A percentile compares a stretch with the other conserved stretches of the same genome.
Evolutionary conservation across 1,284 basidiomycete genomes (phyloP).

Genomic region (Ustilago nuda): DNA sequence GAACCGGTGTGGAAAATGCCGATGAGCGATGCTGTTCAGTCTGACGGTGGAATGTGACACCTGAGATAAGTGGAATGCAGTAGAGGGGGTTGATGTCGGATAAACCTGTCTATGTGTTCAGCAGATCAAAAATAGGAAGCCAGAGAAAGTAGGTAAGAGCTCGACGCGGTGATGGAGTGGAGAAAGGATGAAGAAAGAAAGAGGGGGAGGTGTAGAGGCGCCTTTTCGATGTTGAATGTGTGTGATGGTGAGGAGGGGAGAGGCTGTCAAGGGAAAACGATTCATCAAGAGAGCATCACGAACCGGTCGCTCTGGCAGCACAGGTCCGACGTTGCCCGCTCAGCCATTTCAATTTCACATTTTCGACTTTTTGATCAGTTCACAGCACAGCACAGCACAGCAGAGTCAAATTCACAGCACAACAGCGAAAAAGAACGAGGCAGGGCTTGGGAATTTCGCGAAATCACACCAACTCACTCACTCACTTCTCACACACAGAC

Average conservation of each 20-base stretch:
- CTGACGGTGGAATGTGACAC: background rate
- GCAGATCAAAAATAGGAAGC: background rate
- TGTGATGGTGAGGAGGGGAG: constrained; percentile 8
- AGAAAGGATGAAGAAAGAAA: background rate
- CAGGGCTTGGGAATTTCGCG: too few relatives aligned
- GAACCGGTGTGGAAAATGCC: background rate
- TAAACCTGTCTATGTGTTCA: background rate
- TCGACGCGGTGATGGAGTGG: background rate
- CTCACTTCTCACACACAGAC: background rate
- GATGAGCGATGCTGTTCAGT: background rate
- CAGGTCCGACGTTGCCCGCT: background rate
- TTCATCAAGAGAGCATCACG: background rate
- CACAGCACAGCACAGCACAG: too few relatives aligned
- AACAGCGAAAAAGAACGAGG: too few relatives aligned
- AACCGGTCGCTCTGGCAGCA: background rate
- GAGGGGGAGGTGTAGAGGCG: background rate
- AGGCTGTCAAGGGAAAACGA: background rate
- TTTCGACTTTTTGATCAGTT: background rate
- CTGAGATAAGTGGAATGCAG: background rate
- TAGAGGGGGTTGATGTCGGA: background rate
- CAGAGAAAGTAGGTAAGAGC: background rate
- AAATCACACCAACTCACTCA: background rate
- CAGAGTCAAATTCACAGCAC: background rate
- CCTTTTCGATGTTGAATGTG: background rate
- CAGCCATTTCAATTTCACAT: background rate